Base-by-base conservation (phyloP, 1,139 yeast species). In the Protomyces inouyei region DNA sequence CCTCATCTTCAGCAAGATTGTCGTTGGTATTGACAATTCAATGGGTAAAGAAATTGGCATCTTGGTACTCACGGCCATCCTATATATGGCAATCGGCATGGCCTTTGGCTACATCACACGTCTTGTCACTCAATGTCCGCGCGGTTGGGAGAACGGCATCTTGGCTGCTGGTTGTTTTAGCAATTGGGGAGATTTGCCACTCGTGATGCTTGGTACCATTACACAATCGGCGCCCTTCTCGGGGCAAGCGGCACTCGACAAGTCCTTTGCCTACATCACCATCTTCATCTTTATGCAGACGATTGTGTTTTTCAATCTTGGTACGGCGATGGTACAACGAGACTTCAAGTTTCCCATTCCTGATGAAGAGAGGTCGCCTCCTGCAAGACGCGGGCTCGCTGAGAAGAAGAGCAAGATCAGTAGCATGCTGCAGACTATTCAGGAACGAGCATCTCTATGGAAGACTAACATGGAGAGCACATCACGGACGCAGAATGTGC, bases 191-290 rank as follows among this genome's bases (percentile, higher is more conserved):
- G 97, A 91, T 76, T 78, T 91, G 67, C 97, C 97, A 0, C 88
- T 91, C 71, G 97, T 97, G 0, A 90, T 90, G 70, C 79, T 91
- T 52, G 95, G 89, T 71, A 87, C 95, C 0, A 77, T 91, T 73
- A 85, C 88, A 43, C 78, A 82, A n/a, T 85, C 91, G 0, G 79
- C 83, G 0, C 78, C 83, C 1, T 86, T 92, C 70, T 75, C 83
- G 0, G 67, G 77, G 0, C 84, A 88, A 68, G 89, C 90, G 38
- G 82, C 83, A 66, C 82, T 83, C 70, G 59, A 57, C 23, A 46
- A 54, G 48, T 98, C 98, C 14, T 88, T 88, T 38, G 96, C 97
- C 0, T 90, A 88, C 74, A 86, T 89, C 23, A 86, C 92, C 73
- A 86, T 92, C 55, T 89, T 86, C 71, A 78, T 88, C 65, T 87